Evolutionary conservation across 306 rosid genomes (phyloP).

Genomic region (Amphicarpaea edgeworthii): DNA sequence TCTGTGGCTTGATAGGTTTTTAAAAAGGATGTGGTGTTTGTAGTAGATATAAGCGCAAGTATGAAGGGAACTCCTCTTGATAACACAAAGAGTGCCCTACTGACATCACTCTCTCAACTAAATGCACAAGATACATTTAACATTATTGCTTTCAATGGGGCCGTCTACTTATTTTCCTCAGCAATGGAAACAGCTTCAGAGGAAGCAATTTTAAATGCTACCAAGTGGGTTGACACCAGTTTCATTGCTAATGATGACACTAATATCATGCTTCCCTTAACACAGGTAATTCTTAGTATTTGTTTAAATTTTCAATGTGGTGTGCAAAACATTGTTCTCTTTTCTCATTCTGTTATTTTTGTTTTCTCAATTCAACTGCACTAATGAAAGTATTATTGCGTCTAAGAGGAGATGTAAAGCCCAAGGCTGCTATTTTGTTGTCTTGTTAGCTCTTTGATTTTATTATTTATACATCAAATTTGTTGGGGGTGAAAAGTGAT

Average conservation of each 20-base stretch:
- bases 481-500: background rate
- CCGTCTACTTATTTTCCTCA: conserved; percentile 62
- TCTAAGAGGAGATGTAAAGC: conserved; percentile 30
- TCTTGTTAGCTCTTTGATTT: conserved; percentile 21
- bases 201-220: conserved; percentile 68
- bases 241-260: conserved; percentile 78
- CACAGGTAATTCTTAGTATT: conserved; percentile 64
- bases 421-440: conserved; percentile 7
- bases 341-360: conserved; percentile 23
- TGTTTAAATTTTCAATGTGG: conserved; percentile 26
- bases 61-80: conserved; percentile 87
- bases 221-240: conserved; percentile 62
- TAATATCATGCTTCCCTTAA: conserved; percentile 79
- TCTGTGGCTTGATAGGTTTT: conserved; percentile 64
- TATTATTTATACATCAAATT: conserved; percentile 18
- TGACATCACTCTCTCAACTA: conserved; percentile 74
- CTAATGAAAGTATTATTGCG: conserved; percentile 4
- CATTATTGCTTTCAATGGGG: conserved; percentile 77
- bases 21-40: conserved; percentile 78
- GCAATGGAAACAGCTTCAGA: conserved; percentile 73
- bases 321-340: conserved; percentile 29
- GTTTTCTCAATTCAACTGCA: conserved; percentile 27
- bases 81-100: conserved; percentile 68
- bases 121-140: conserved; percentile 75
- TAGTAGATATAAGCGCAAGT: conserved; percentile 86